phyloP scores from a whole-genome alignment of 371 early-diverging fungal species.

The Nematocida sp. region DNA sequence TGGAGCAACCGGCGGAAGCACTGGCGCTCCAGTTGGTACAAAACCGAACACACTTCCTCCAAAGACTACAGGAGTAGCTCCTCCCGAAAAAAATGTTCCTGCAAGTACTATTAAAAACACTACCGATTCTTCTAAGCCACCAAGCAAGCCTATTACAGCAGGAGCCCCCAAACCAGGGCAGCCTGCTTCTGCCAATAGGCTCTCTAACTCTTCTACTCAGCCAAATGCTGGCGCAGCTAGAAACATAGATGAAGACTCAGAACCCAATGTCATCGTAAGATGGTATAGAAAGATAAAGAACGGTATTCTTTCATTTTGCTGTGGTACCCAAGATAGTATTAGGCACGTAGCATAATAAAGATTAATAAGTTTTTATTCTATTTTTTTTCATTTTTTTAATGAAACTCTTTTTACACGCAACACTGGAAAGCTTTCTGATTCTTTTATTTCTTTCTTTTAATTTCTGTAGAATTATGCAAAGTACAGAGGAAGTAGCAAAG shows the following conservation, averaged over 20 bases:
- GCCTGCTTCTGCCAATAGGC: neutral
- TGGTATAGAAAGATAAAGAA: slow-evolving; percentile 43
- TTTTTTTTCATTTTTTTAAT: neutral
- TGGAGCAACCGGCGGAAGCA: neutral
- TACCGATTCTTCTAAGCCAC: neutral
- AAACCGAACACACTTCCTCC: neutral
- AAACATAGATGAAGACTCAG: slow-evolving; percentile 5
- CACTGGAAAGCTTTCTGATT: neutral
- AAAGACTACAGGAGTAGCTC: slow-evolving; percentile 10
- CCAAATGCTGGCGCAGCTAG: neutral
- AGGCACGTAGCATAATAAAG: slow-evolving; percentile 53
- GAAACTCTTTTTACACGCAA: neutral
- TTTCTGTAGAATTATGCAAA: neutral
- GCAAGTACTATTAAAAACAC: neutral
- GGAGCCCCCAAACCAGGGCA: neutral
- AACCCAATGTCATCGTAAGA: slow-evolving; percentile 34
- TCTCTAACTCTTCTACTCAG: neutral
- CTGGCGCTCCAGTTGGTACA: neutral
- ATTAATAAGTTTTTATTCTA: neutral
- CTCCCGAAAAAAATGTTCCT: neutral
- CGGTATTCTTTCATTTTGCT: slow-evolving; percentile 42
- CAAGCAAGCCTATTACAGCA: neutral
- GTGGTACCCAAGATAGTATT: slow-evolving; percentile 34
- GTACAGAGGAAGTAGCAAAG: neutral
- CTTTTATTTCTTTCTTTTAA: slow-evolving; percentile 3